Percentiles rank a stretch among this genome's conserved stretches.
Evolutionary conservation across 306 rosid genomes (phyloP).

Genomic region (Benincasa hispida): DNA sequence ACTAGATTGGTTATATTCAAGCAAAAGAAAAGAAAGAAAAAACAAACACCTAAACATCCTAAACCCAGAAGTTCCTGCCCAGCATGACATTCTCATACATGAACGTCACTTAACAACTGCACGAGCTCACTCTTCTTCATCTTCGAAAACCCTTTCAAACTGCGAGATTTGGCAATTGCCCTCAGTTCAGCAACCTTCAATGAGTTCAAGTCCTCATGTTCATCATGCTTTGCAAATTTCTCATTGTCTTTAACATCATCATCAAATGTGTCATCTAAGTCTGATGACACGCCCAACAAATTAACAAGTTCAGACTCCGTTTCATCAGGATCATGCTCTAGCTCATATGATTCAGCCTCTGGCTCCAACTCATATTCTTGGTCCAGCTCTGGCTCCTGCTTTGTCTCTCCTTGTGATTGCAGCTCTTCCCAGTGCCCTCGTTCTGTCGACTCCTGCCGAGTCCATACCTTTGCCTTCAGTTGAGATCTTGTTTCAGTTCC

Average conservation of each 20-base stretch:
- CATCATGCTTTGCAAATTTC: slow-evolving; percentile 20
- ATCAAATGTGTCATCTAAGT: slow-evolving; percentile 23
- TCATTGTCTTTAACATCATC: slow-evolving; percentile 22
- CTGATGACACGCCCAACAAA: slow-evolving; percentile 34
- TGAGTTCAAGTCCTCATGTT: slow-evolving; percentile 45
- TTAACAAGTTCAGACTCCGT: slow-evolving; percentile 20
- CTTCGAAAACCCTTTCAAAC: slow-evolving; percentile 73
- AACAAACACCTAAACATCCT: background rate
- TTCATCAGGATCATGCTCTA: slow-evolving; percentile 22
- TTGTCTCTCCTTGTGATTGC: background rate
- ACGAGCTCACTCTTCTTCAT: slow-evolving; percentile 73
- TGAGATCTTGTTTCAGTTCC: slow-evolving; percentile 26
- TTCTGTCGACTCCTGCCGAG: background rate
- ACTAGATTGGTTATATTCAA: background rate
- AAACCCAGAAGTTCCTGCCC: background rate
- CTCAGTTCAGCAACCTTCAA: slow-evolving; percentile 65
- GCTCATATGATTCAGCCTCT: slow-evolving; percentile 21
- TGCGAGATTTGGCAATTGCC: slow-evolving; percentile 75
- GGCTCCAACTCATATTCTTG: slow-evolving; percentile 12
- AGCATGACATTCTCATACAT: slow-evolving; percentile 3
- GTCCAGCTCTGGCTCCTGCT: slow-evolving; percentile 4
- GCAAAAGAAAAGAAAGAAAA: background rate
- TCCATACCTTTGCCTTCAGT: background rate
- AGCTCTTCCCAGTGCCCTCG: slow-evolving; percentile 6
- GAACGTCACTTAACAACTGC: slow-evolving; percentile 41